These are phyloP conservation scores for Lepiota venenata DNA, from an alignment of 768 basidiomycete genomes.

Conservation along the genomic window DNA sequence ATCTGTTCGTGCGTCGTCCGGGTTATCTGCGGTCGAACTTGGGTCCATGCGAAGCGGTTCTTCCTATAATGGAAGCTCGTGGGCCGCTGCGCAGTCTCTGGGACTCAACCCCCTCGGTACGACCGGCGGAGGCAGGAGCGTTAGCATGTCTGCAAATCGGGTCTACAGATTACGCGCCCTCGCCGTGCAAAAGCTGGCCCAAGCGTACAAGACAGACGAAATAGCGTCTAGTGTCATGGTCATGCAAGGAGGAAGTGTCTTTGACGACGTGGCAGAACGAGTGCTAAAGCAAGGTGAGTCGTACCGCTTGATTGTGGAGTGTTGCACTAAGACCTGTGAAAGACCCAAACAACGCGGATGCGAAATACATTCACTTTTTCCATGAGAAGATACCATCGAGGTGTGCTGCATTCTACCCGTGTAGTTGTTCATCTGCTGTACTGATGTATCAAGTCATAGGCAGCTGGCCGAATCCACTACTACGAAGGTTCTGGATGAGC, in stretches of 20 bases:
- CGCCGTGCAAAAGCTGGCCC: constrained; percentile 83
- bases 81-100: constrained; percentile 61
- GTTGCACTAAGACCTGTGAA: neutral
- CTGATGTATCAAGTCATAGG: constrained; percentile 34
- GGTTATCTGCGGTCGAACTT: constrained; percentile 71
- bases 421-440: neutral
- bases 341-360: constrained; percentile 79
- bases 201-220: constrained; percentile 85
- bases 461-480: constrained; percentile 85
- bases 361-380: constrained; percentile 90
- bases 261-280: constrained; percentile 88
- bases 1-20: constrained; percentile 84
- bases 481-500: constrained; percentile 72
- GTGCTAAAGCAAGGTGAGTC: constrained; percentile 62
- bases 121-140: constrained; percentile 57
- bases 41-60: constrained; percentile 55
- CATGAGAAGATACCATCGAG: constrained; percentile 94
- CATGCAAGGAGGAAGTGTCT: constrained; percentile 91
- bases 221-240: constrained; percentile 93
- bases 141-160: constrained; percentile 82
- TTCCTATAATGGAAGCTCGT: constrained; percentile 43
- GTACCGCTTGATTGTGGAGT: neutral
- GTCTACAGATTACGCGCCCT: constrained; percentile 76
- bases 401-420: constrained; percentile 34
- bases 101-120: constrained; percentile 60